Conservation (phyloP, 305 asterid genomes). For the Salvia sclarea region DNA sequence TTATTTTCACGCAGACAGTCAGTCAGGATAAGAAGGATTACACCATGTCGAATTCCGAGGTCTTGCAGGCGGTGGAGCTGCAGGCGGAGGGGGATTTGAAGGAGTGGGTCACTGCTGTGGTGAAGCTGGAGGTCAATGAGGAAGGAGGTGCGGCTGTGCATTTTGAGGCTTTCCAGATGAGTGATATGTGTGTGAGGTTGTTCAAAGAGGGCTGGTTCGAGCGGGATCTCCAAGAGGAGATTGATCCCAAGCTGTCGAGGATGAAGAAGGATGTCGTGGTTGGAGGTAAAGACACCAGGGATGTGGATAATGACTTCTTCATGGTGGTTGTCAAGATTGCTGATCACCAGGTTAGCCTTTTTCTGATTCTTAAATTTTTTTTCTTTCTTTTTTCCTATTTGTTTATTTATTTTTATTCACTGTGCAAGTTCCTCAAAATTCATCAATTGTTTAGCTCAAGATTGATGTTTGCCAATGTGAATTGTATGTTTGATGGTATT, state of each 20-base stretch:
- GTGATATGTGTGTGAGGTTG: constrained; percentile 75
- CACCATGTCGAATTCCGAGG: constrained; percentile 72
- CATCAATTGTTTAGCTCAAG: constrained; percentile 2
- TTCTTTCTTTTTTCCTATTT: neutral
- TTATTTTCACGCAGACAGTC: constrained; percentile 79
- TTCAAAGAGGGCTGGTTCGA: constrained; percentile 85
- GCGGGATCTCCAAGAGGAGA: constrained; percentile 56
- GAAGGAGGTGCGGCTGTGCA: constrained; percentile 81
- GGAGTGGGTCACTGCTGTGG: constrained; percentile 95
- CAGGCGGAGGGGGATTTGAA: constrained; percentile 79
- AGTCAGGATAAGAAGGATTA: constrained; percentile 88
- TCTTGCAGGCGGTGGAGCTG: constrained; percentile 80
- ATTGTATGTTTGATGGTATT: constrained; percentile 11
- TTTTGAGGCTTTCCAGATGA: constrained; percentile 95
- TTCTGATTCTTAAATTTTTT: neutral
- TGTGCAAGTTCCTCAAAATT: neutral
- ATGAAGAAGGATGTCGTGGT: constrained; percentile 87
- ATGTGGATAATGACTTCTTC: constrained; percentile 94
- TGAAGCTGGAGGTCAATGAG: constrained; percentile 85
- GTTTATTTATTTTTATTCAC: neutral
- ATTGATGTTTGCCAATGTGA: constrained; percentile 4
- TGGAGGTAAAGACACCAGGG: constrained; percentile 84
- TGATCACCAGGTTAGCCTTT: constrained; percentile 72
- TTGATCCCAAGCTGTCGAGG: constrained; percentile 85
- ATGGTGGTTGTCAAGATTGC: constrained; percentile 88